Base-by-base conservation (phyloP, 257 asterid species). In the Solanum piurae region DNA sequence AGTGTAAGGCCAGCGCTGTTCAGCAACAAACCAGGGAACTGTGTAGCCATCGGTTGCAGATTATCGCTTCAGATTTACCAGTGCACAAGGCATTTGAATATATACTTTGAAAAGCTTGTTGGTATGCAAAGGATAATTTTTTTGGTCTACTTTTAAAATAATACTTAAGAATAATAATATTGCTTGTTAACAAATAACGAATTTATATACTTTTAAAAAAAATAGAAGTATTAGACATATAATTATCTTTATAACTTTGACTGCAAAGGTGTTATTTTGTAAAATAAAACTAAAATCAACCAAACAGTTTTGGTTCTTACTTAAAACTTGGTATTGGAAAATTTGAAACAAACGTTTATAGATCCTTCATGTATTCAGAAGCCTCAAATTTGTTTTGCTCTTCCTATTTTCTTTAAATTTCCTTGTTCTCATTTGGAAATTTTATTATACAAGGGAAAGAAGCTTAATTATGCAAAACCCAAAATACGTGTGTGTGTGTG, bases 1-100 rank as follows among this genome's bases (percentile, higher is more conserved):
- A 93, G 84, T 44, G 89, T 68, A 88, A 87, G 86, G 86, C 92
- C 86, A 58, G 94, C 83, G 88, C 86, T 83, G 90, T 91, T 89
- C 21, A 90, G 92, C 94, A 94, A 93, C 31, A 90, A 69, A 85
- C 93, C 92, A 38, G 93, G 88, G 87, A 94, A 88, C 88, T 92
- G 95, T 69, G 92, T 89, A 86, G 93, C 93, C 94, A 93, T 93
- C 12, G 90, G 46, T 69, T 36, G 84, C 80, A 46, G n/a, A 42
- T 44, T 27, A 79, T 79, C 64, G 14, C 64, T 79, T 25, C 25
- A 79, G 34, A 27, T 77, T 18, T 34, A 72, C 25, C 80, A 18
- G 14, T 72, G 46, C 80, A 72, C 25, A 11, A 11, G 46, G 46
- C 40, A 71, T 31, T 71, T 71, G 40, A 71, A 71, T 25, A 31